These are phyloP conservation scores for Pseudocercospora eumusae DNA, from an alignment of 2,329 filamentous ascomycete species.

Conservation along the genomic window DNA sequence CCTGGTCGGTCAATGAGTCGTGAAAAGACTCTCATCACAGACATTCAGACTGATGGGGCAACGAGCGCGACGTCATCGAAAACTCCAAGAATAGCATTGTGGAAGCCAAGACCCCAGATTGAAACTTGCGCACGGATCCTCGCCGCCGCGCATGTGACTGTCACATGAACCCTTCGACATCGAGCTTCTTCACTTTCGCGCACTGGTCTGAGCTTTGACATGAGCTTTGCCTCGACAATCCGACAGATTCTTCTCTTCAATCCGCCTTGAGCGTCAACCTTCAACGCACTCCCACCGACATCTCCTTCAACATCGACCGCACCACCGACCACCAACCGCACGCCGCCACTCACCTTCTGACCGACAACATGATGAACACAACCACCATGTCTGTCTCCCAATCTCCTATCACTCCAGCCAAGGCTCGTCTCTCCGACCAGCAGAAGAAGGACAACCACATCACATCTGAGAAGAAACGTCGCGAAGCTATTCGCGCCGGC, in stretches of 20 bases:
- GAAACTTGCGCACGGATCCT: background rate
- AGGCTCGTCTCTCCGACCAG: slow-evolving; percentile 66
- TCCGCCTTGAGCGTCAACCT: background rate
- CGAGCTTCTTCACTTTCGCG: background rate
- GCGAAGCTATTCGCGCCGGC: slow-evolving; percentile 75
- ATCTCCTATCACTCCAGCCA: slow-evolving; percentile 35
- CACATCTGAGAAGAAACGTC: slow-evolving; percentile 66
- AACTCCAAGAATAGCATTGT: background rate
- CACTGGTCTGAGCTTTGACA: background rate
- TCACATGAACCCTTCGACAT: background rate
- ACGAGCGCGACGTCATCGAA: background rate
- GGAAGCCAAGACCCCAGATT: background rate
- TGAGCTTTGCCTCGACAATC: background rate
- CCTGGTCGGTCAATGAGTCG: background rate
- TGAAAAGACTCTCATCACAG: background rate
- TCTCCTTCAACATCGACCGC: background rate
- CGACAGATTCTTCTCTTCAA: background rate
- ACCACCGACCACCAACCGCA: background rate
- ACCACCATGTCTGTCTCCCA: slow-evolving; percentile 9
- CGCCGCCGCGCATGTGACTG: background rate
- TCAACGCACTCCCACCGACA: background rate
- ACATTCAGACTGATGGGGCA: background rate
- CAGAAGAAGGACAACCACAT: slow-evolving; percentile 77
- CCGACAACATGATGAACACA: slow-evolving; percentile 9
- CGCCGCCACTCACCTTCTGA: background rate